phyloP scores from a whole-genome alignment of 225 moss, liverwort and hornwort genomes.

The Asterella californica region DNA sequence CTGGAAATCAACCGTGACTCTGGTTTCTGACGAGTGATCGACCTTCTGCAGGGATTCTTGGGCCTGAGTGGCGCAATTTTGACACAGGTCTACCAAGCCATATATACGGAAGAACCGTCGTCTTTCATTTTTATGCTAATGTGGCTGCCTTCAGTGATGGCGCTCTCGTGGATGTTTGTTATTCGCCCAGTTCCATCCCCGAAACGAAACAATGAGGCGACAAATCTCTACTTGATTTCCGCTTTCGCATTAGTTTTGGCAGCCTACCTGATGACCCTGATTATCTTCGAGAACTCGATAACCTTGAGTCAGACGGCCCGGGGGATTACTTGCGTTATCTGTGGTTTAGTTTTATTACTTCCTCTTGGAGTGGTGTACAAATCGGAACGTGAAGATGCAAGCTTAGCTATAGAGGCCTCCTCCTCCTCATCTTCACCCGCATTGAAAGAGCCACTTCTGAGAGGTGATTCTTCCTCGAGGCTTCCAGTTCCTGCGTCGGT shows the following conservation, averaged over 20 bases:
- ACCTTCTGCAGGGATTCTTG: slow-evolving; percentile 19
- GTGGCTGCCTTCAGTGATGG: slow-evolving; percentile 53
- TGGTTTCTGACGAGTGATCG: neutral
- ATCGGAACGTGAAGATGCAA: slow-evolving; percentile 36
- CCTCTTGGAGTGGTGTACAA: slow-evolving; percentile 47
- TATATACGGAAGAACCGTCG: slow-evolving; percentile 43
- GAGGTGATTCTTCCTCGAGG: neutral
- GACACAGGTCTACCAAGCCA: slow-evolving; percentile 49
- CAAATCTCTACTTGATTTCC: slow-evolving; percentile 40
- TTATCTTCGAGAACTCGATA: slow-evolving; percentile 41
- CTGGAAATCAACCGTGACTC: neutral
- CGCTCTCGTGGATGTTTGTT: slow-evolving; percentile 33
- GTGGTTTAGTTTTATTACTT: slow-evolving; percentile 38
- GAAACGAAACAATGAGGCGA: slow-evolving; percentile 8
- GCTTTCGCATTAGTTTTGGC: slow-evolving; percentile 39
- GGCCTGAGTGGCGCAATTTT: slow-evolving; percentile 62
- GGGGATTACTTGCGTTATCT: slow-evolving; percentile 31
- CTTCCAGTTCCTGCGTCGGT: neutral
- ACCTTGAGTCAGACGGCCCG: slow-evolving; percentile 19
- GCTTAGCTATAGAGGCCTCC: neutral
- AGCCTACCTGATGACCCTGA: slow-evolving; percentile 47
- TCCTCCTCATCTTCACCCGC: slow-evolving; percentile 24
- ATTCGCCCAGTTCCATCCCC: slow-evolving; percentile 24
- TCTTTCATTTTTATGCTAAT: slow-evolving; percentile 53
- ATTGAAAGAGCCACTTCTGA: slow-evolving; percentile 40